These are phyloP conservation scores for Gossypium aridum DNA, from an alignment of 441 rosid genomes.

Conservation along the genomic window DNA sequence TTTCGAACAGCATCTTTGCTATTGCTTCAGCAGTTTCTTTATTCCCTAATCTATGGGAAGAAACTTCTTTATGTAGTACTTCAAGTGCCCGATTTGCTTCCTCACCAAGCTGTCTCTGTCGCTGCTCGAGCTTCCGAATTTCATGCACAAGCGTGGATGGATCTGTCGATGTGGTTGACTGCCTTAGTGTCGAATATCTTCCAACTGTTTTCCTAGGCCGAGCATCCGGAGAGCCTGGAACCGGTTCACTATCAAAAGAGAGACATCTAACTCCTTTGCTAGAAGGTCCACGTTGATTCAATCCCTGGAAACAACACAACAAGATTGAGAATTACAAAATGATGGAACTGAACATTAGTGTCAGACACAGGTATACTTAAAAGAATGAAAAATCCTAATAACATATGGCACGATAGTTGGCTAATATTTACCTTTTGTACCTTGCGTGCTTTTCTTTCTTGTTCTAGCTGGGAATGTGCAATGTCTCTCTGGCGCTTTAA, in stretches of 20 bases:
- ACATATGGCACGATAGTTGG: not conserved
- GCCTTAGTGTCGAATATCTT: conserved; percentile 47
- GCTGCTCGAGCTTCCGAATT: conserved; percentile 75
- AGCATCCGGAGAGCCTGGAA: conserved; percentile 28
- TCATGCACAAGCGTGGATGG: conserved; percentile 74
- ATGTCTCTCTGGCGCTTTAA: conserved; percentile 90
- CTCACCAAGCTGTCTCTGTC: conserved; percentile 73
- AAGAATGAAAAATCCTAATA: not conserved
- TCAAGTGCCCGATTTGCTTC: conserved; percentile 91
- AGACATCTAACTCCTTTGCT: conserved; percentile 71
- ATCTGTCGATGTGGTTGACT: conserved; percentile 60
- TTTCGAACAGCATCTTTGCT: conserved; percentile 77
- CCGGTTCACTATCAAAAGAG: conserved; percentile 39
- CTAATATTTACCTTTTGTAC: conserved; percentile 56
- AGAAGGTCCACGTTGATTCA: conserved; percentile 51
- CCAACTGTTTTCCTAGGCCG: conserved; percentile 30
- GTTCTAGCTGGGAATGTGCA: conserved; percentile 72
- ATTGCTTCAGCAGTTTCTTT: conserved; percentile 74
- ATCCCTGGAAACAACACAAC: conserved; percentile 34
- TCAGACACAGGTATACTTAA: not conserved
- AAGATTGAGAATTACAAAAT: conserved; percentile 12
- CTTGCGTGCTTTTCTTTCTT: conserved; percentile 56
- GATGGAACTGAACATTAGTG: not conserved
- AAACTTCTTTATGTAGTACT: conserved; percentile 82
- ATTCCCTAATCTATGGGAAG: conserved; percentile 69